Evolutionary conservation across 805 yeast genomes (phyloP).

Genomic region (Pichia occidentalis): DNA sequence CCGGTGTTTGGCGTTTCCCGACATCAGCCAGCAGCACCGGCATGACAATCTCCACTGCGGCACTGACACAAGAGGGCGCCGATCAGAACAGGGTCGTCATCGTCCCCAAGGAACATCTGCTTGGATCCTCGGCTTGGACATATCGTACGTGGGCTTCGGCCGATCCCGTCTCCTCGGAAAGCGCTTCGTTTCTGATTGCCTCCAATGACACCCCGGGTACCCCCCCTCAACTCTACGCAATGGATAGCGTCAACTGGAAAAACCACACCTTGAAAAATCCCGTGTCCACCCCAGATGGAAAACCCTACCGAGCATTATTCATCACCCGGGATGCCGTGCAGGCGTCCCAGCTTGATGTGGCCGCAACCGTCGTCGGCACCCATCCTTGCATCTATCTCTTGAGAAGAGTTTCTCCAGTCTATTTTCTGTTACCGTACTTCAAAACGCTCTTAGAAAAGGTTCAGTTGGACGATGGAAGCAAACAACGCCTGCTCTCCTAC

Average conservation of each 20-base stretch:
- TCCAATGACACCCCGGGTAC: neutral
- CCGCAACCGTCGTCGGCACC: conserved; percentile 36
- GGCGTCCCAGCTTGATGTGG: conserved; percentile 1
- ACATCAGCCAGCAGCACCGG: too few species aligned
- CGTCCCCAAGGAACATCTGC: neutral
- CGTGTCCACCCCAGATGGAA: conserved; percentile 5
- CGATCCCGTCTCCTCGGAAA: conserved; percentile 1
- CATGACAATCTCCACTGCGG: too few species aligned
- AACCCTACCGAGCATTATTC: conserved; percentile 8
- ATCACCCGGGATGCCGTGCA: conserved; percentile 1
- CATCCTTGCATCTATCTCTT: conserved; percentile 35
- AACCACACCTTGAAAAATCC: conserved; percentile 3
- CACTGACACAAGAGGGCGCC: too few species aligned
- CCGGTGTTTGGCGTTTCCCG: too few species aligned
- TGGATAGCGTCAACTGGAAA: conserved; percentile 9
- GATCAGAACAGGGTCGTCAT: neutral
- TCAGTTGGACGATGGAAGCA: neutral
- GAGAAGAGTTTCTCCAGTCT: conserved; percentile 35
- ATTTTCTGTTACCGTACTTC: conserved; percentile 34
- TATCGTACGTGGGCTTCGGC: neutral
- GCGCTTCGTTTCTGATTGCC: neutral
- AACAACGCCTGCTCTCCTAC: conserved; percentile 29
- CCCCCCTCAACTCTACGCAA: neutral
- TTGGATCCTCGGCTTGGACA: neutral
- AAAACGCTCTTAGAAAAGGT: conserved; percentile 21